Conservation (phyloP, 495 filamentous ascomycete species). For the Pyronema domesticum region DNA sequence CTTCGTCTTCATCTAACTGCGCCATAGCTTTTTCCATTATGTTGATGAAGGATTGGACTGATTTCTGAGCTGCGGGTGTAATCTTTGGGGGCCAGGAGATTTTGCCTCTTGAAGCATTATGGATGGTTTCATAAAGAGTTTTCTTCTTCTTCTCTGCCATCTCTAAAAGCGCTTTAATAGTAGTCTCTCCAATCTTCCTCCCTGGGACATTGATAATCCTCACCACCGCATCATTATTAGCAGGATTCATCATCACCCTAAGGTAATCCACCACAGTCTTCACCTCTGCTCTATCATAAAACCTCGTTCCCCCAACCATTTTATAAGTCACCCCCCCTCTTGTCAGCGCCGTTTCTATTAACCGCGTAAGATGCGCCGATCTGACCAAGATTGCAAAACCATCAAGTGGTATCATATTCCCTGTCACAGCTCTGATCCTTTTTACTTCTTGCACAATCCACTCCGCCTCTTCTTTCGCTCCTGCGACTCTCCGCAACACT, state of each 20-base stretch:
- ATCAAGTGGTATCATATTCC: constrained; percentile 47
- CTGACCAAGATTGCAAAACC: constrained; percentile 80
- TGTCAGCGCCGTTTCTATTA: constrained; percentile 68
- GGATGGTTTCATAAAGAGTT: constrained; percentile 57
- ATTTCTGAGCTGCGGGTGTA: constrained; percentile 47
- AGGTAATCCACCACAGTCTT: constrained; percentile 82
- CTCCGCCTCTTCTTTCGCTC: constrained; percentile 53
- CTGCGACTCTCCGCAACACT: constrained; percentile 61
- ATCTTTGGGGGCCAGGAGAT: constrained; percentile 49
- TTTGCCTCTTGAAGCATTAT: constrained; percentile 51
- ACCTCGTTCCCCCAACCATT: constrained; percentile 81
- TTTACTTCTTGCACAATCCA: constrained; percentile 85
- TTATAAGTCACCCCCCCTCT: constrained; percentile 76
- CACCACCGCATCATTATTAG: constrained; percentile 72
- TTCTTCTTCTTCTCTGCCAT: constrained; percentile 52
- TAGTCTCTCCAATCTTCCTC: constrained; percentile 66
- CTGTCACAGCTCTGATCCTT: constrained; percentile 51
- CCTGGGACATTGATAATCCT: constrained; percentile 74
- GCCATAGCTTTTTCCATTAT: constrained; percentile 43
- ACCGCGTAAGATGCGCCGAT: constrained; percentile 63
- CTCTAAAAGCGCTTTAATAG: constrained; percentile 52
- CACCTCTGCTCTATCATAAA: constrained; percentile 86
- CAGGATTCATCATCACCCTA: constrained; percentile 64
- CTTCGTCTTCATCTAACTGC: constrained; percentile 35
- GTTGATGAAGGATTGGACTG: constrained; percentile 40